These are phyloP conservation scores for Terfezia boudieri DNA, from an alignment of 495 filamentous ascomycete species.

Conservation along the genomic window DNA sequence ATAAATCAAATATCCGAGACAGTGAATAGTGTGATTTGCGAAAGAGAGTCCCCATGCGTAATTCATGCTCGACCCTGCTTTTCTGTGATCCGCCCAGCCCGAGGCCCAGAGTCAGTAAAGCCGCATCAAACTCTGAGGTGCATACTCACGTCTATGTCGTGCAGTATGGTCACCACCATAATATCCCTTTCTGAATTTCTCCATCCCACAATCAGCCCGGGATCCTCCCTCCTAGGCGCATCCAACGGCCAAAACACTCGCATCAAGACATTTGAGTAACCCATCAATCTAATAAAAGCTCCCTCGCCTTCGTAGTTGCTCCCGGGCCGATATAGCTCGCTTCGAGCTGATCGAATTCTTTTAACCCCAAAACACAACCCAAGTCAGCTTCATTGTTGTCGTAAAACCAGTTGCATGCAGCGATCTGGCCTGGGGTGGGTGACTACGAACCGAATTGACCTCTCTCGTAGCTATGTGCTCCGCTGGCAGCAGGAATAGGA, in stretches of 20 bases:
- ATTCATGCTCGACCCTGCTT: constrained; percentile 64
- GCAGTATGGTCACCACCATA: constrained; percentile 69
- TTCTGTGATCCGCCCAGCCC: constrained; percentile 21
- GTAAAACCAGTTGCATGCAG: neutral
- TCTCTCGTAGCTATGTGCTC: constrained; percentile 50
- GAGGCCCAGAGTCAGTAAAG: too few species aligned
- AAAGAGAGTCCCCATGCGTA: constrained; percentile 63
- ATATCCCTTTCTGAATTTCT: constrained; percentile 78
- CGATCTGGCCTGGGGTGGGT: neutral
- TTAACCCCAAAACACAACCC: neutral
- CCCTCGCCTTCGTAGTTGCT: constrained; percentile 80
- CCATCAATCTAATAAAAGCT: constrained; percentile 44
- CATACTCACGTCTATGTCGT: constrained; percentile 62
- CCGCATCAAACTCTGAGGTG: too few species aligned
- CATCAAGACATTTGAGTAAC: constrained; percentile 57
- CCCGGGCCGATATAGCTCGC: constrained; percentile 55
- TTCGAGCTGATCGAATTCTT: neutral
- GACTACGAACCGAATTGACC: constrained; percentile 35
- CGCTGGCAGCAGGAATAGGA: constrained; percentile 49
- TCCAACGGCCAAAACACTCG: constrained; percentile 96
- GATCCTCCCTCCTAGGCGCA: constrained; percentile 37
- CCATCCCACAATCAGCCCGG: constrained; percentile 86
- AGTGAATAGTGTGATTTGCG: constrained; percentile 66
- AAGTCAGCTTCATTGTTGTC: neutral
- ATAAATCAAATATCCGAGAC: constrained; percentile 57